A percentile compares a stretch with the other conserved stretches of the same genome.
Evolutionary conservation across 2,329 filamentous ascomycete species (phyloP).

Genomic region (Fusarium keratoplasticum): DNA sequence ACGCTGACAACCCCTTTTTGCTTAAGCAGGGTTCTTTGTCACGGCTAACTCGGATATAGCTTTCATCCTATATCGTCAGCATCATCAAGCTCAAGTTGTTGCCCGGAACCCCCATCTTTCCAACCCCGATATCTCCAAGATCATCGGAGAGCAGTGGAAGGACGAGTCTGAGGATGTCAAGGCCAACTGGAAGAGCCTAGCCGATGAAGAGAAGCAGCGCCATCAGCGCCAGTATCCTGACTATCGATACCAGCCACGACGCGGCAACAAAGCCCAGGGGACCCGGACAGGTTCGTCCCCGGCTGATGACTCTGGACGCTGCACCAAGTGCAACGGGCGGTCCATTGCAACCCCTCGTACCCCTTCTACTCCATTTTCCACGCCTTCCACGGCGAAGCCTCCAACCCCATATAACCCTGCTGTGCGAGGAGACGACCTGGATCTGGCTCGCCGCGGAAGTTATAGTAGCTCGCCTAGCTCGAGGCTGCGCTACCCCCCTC

Average conservation of each 20-base stretch:
- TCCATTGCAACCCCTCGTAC: constrained; percentile 73
- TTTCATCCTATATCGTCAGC: constrained; percentile 97
- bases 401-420: constrained; percentile 38
- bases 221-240: constrained; percentile 92
- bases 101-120: constrained; percentile 87
- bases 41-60: constrained; percentile 66
- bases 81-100: constrained; percentile 86
- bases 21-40: neutral
- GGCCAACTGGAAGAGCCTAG: constrained; percentile 87
- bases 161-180: constrained; percentile 80
- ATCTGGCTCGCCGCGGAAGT: constrained; percentile 44
- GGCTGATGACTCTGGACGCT: constrained; percentile 67
- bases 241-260: constrained; percentile 92
- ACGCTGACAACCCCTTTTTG: neutral
- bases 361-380: constrained; percentile 61
- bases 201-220: constrained; percentile 91
- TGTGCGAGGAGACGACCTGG: constrained; percentile 38
- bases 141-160: constrained; percentile 94
- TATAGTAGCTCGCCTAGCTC: constrained; percentile 41
- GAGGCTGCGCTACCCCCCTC: constrained; percentile 36
- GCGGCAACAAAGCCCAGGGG: constrained; percentile 58
- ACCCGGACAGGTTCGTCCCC: constrained; percentile 48
- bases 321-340: constrained; percentile 78
- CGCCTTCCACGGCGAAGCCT: constrained; percentile 47
- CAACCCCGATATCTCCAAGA: constrained; percentile 97